A percentile compares a stretch with the other conserved stretches of the same genome.
Evolutionary conservation across 495 filamentous ascomycete genomes (phyloP).

Genomic region (Daldinia childiae): DNA sequence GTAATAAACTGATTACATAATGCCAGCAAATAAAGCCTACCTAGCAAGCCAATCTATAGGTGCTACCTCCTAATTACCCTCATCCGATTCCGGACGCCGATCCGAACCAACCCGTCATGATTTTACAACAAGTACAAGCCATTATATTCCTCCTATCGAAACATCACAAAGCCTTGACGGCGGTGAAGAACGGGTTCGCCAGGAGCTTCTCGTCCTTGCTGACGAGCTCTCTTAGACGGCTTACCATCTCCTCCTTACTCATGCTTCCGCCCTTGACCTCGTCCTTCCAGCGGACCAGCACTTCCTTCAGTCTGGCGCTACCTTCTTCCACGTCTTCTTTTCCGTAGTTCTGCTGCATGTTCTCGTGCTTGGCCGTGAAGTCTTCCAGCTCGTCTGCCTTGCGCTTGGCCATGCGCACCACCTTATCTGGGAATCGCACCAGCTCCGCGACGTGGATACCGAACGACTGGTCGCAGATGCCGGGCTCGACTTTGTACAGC

Average conservation of each 20-base stretch:
- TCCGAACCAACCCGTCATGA: constrained; percentile 25
- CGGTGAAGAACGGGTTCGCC: constrained; percentile 88
- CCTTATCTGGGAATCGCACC: constrained; percentile 96
- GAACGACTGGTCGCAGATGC: constrained; percentile 96
- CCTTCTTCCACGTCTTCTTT: constrained; percentile 92
- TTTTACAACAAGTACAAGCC: constrained; percentile 19
- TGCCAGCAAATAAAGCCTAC: constrained; percentile 10
- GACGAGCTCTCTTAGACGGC: constrained; percentile 81
- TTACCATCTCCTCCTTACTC: constrained; percentile 80
- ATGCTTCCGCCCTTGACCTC: constrained; percentile 73
- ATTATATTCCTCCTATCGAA: background rate
- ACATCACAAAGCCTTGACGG: constrained; percentile 77
- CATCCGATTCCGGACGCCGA: constrained; percentile 24
- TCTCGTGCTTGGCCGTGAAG: constrained; percentile 79
- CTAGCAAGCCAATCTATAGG: constrained; percentile 22
- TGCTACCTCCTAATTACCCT: constrained; percentile 3
- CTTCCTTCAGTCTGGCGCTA: constrained; percentile 83
- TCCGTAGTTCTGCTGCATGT: constrained; percentile 64
- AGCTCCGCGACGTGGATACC: constrained; percentile 98
- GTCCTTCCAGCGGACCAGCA: constrained; percentile 88
- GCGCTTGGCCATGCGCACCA: constrained; percentile 97
- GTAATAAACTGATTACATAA: constrained; percentile 1
- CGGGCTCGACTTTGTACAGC: constrained; percentile 94
- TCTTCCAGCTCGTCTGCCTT: constrained; percentile 99
- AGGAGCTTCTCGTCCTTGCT: constrained; percentile 73